Evolutionary conservation across 805 yeast species (phyloP).

Genomic region (Wickerhamomyces sydowiorum): DNA sequence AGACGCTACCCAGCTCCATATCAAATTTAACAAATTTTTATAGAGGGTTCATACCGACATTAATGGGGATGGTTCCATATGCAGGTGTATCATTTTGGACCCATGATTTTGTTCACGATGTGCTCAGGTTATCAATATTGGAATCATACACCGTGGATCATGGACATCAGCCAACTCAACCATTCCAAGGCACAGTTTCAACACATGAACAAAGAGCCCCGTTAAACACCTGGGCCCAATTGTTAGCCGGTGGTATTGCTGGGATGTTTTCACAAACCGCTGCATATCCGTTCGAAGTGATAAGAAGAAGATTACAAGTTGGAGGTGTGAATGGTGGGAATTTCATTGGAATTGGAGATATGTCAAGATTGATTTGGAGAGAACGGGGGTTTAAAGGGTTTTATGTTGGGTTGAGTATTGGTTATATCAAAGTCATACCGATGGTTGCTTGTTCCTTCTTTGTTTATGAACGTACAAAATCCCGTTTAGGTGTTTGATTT

Average conservation of each 20-base stretch:
- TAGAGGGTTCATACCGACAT: conserved; percentile 38
- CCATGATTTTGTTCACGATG: conserved; percentile 86
- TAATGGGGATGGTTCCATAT: conserved; percentile 93
- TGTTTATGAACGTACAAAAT: conserved; percentile 86
- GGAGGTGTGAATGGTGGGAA: conserved; percentile 67
- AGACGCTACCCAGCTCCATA: no score
- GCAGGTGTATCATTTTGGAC: conserved; percentile 97
- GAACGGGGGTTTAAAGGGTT: conserved; percentile 85
- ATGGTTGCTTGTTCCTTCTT: conserved; percentile 96
- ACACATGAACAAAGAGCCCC: conserved; percentile 46
- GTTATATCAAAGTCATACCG: conserved; percentile 91
- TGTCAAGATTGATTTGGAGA: conserved; percentile 53
- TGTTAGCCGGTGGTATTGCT: conserved; percentile 91
- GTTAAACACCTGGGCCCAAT: conserved; percentile 84
- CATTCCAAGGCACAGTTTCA: no score
- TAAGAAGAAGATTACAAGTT: conserved; percentile 93
- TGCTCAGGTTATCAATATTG: conserved; percentile 59
- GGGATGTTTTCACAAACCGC: conserved; percentile 95
- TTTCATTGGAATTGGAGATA: conserved; percentile 45
- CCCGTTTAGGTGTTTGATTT: conserved; percentile 51
- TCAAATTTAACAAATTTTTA: conserved; percentile 41
- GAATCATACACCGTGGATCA: conserved; percentile 43
- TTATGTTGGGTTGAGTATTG: conserved; percentile 91
- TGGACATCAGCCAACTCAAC: no score
- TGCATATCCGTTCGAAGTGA: conserved; percentile 93